phyloP scores from a whole-genome alignment of 345 rosid genomes.

The Salix brachista region DNA sequence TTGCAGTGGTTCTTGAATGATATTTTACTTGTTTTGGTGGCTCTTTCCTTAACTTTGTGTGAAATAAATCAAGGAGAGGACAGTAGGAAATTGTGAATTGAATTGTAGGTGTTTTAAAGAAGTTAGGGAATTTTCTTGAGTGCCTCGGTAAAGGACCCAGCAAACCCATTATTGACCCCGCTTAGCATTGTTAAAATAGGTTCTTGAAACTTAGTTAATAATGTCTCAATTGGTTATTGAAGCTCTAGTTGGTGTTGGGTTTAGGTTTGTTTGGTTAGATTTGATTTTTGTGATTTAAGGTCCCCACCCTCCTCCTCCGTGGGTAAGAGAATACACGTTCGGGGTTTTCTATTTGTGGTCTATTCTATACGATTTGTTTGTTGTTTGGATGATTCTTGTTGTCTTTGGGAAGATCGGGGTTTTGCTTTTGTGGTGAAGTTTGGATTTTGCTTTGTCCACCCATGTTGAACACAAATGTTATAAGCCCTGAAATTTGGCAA shows the following conservation, averaged over 20 bases:
- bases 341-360: neutral
- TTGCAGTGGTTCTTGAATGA: neutral
- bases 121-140: neutral
- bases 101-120: neutral
- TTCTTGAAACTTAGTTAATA: neutral
- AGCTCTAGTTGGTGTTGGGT: neutral
- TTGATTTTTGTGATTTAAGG: neutral
- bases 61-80: neutral
- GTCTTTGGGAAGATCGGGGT: neutral
- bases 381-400: neutral
- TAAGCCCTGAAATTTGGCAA: neutral
- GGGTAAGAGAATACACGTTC: neutral
- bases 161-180: neutral
- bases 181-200: slow-evolving; percentile 1
- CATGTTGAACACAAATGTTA: neutral
- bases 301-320: neutral
- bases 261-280: neutral
- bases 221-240: neutral
- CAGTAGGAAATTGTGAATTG: neutral
- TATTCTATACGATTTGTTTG: neutral
- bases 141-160: neutral
- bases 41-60: neutral
- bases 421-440: neutral
- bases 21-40: neutral
- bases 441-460: neutral